A percentile compares a stretch with the other conserved stretches of the same genome.
Evolutionary conservation across 116 monocot species (phyloP).

Genomic region (Papilionanthe hybrid): DNA sequence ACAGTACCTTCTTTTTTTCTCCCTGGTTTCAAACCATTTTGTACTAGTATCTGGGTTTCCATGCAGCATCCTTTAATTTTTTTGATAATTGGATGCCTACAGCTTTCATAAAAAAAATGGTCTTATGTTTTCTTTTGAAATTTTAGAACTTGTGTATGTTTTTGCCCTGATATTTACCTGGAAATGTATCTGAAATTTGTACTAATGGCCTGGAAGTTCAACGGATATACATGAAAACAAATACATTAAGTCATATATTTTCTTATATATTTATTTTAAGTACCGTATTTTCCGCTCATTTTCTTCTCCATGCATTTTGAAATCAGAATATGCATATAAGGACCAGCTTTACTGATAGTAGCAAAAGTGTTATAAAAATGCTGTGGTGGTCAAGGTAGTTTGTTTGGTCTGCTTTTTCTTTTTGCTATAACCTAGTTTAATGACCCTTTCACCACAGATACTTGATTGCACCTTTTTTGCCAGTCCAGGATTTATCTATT

Average conservation of each 20-base stretch:
- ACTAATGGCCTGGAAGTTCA: background rate
- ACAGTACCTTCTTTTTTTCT: background rate
- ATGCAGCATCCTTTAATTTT: background rate
- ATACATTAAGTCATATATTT: background rate
- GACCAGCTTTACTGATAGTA: background rate
- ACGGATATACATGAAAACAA: background rate
- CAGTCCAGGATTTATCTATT: background rate
- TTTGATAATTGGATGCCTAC: background rate
- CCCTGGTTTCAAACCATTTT: background rate
- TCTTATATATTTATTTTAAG: background rate
- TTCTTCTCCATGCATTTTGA: background rate
- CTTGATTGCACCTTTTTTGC: background rate
- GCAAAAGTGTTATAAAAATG: background rate
- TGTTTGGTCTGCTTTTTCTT: background rate
- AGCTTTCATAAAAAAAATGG: background rate
- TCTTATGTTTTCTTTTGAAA: background rate
- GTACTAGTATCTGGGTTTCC: background rate
- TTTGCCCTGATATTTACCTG: background rate
- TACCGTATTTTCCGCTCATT: background rate
- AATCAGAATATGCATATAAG: no score
- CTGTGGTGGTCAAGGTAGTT: background rate
- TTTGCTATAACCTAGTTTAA: background rate
- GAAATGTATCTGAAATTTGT: background rate
- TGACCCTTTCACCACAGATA: background rate
- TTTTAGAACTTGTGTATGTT: no score